Base-by-base conservation (phyloP, 1,139 yeast species). In the Groenewaldozyma auringiensis region DNA sequence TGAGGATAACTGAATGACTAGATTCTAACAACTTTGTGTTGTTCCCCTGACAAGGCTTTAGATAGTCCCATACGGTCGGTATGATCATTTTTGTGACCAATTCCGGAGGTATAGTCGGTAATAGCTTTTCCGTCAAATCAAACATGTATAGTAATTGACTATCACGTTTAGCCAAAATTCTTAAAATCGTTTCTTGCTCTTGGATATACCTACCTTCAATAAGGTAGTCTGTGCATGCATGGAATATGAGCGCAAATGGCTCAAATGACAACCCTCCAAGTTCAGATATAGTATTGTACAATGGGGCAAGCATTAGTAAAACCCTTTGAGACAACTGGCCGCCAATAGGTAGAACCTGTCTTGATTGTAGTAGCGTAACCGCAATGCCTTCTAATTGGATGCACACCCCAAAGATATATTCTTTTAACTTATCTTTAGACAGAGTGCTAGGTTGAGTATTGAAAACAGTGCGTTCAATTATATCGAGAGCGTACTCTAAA, bases 201-300 rank as follows among this genome's bases (percentile, higher is more conserved):
- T 42, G 17, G 3, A 22, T 16, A 18, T 20, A 11, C 14, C 36
- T 11, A 20, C 16, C 17, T 17, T 67, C 60, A 50, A 69, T 46
- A 55, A 75, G 40, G 45, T 71, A 55, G 67, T 80, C 85, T 4
- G 77, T 50, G 16, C 78, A 62, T 2, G 79, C 63, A 41, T 74
- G 69, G 53, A 77, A 76, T n/a, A 81, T 78, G 59, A 79, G 82
- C 54, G 80, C 81, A 59, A 78, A 83, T 18, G 78, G 71, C 44
- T 81, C 83, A 59, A 83, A 83, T 1, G 87, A 87, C 1, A 85
- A 83, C 36, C 76, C 74, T 0, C 94, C 92, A 16, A 83, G 72
- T 17, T 77, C 69, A 35, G 76, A 70, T 13, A 81, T 61, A 4
- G 82, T 69, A 54, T 76, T 81, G 50, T 80, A 74, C 43, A 78